Percentiles rank a stretch among this genome's conserved stretches.
Conservation (phyloP, 176 grass and related monocot species). For the Lolium perenne region DNA sequence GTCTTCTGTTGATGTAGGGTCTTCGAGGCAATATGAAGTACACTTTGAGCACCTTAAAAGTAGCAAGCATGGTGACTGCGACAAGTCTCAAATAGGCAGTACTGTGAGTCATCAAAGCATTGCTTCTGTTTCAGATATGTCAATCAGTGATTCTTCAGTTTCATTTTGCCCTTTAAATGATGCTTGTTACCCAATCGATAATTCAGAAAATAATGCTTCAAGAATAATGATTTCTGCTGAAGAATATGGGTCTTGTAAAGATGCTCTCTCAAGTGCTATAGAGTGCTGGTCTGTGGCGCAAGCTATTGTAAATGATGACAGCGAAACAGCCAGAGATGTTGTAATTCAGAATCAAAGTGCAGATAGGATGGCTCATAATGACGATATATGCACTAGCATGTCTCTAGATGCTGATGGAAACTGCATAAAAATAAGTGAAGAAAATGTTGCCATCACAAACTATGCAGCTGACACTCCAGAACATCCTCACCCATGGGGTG, state of each 20-base stretch:
- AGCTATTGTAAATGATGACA: conserved; percentile 45
- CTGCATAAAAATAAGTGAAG: conserved; percentile 48
- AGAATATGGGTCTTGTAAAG: conserved; percentile 43
- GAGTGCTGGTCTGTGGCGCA: conserved; percentile 38
- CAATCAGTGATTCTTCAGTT: conserved; percentile 59
- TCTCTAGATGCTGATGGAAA: conserved; percentile 41
- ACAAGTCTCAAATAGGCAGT: conserved; percentile 52
- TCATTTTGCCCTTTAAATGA: conserved; percentile 43
- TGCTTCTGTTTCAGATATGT: conserved; percentile 79
- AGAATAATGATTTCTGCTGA: conserved; percentile 26
- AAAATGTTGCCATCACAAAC: conserved; percentile 25
- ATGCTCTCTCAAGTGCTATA: conserved; percentile 45
- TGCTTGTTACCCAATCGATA: conserved; percentile 44
- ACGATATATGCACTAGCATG: conserved; percentile 40
- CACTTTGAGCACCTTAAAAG: conserved; percentile 54
- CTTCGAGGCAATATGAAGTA: conserved; percentile 57
- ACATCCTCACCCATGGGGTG: conserved; percentile 29
- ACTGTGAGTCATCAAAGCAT: conserved; percentile 52
- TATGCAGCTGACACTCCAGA: conserved; percentile 40
- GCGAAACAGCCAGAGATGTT: conserved; percentile 26
- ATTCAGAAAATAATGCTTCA: conserved; percentile 47
- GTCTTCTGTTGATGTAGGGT: conserved; percentile 86
- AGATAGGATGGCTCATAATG: conserved; percentile 36
- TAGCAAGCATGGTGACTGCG: conserved; percentile 53
- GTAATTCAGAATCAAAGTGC: conserved; percentile 29